Base-by-base conservation (phyloP, 768 basidiomycete species). In the Lenzites betulinus region DNA sequence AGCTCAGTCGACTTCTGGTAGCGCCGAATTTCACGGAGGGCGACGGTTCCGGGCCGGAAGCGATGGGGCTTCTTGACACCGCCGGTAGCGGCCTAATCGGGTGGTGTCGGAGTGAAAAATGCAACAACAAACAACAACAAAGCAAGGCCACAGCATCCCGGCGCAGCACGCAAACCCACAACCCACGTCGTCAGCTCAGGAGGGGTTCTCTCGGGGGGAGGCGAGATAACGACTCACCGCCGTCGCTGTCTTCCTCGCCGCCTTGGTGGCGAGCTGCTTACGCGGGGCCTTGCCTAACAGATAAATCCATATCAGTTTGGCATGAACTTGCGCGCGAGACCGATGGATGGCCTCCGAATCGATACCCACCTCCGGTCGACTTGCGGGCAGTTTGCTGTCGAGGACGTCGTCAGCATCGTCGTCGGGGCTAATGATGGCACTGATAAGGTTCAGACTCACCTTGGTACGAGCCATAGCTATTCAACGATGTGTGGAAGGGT, bases 1-100 rank as follows among this genome's bases (percentile, higher is more conserved):
- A 99, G 89, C 84, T 98, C 96, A 66, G 96, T 98, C 63, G 93
- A 95, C 83, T 97, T 97, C 79, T 98, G 95, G 84, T 98, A 97
- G 76, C 95, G 85, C 74, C 96, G 83, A 71, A 98, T 98, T 80
- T 98, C 95, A 84, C 96, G 95, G 66, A 99, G 93, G 67, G 96
- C 96, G 82, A 99, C 96, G 67, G 96, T 99, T 82, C 96, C 91
- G 68, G 91, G 91, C 72, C 91, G 86, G 89, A 96, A 98, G 75
- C 95, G 84, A 77, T 98, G 95, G 62, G 95, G 96, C 84, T 98
- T 99, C 95, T 98, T 98, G 64, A 93, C 92, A 83, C 92, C 92
- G 78, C 92, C 92, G 65, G 92, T 85, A 35, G 86, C 78, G 60
- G 68, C 64, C 71, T 72, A 50, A 41, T 23, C 50, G 56, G 56